Percentiles rank a stretch among this genome's conserved stretches.
Conservation (phyloP, 345 rosid species). For the Lepidium sativum region DNA sequence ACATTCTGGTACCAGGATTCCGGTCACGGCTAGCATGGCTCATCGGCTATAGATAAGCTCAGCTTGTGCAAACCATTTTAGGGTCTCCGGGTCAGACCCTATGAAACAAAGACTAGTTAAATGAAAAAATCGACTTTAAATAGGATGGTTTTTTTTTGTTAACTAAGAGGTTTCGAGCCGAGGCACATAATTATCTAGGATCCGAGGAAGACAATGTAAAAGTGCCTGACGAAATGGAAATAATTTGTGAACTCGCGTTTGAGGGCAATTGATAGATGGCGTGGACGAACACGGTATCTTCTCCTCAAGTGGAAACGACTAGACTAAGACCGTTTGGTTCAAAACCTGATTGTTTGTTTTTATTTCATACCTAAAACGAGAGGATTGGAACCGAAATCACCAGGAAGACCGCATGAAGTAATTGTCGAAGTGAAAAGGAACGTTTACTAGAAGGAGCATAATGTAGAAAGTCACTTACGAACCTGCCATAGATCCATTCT, state of each 20-base stretch:
- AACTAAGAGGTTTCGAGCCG: too few relatives aligned
- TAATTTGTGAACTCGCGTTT: too few relatives aligned
- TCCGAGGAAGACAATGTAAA: too few relatives aligned
- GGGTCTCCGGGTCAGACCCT: conserved; percentile 84
- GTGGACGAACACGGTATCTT: too few relatives aligned
- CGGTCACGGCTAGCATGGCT: conserved; percentile 92
- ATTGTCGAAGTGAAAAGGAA: background rate
- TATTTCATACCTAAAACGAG: conserved; percentile 58
- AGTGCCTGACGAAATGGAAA: too few relatives aligned
- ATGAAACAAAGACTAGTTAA: background rate
- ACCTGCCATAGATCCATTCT: conserved; percentile 93
- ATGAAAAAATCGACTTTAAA: too few relatives aligned
- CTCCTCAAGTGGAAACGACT: too few relatives aligned
- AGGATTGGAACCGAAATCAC: conserved; percentile 86
- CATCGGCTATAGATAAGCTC: conserved; percentile 84
- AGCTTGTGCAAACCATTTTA: conserved; percentile 92
- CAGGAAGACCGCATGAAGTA: conserved; percentile 52
- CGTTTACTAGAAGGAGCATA: background rate
- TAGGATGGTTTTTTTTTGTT: too few relatives aligned
- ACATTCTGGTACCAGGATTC: conserved; percentile 71
- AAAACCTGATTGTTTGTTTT: background rate
- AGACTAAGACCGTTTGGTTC: too few relatives aligned
- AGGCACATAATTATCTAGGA: too few relatives aligned
- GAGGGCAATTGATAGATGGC: too few relatives aligned
- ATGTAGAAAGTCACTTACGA: background rate